Evolutionary conservation across 2,329 filamentous ascomycete species (phyloP), one percentile per base, ranked within the genome.

Genomic region (Fusarium veterinarium): DNA sequence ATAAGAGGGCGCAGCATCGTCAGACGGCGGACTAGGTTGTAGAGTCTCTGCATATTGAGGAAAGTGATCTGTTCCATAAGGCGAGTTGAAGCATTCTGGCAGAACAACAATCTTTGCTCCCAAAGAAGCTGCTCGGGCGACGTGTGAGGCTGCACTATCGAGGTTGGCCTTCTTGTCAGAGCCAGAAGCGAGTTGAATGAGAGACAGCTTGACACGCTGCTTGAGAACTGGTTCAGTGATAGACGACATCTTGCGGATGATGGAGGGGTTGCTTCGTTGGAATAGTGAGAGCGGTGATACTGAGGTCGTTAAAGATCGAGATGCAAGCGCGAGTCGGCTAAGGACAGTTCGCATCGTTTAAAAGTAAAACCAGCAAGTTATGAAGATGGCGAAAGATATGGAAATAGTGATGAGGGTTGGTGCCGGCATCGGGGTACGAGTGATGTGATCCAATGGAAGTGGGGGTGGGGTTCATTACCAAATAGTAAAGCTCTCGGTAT

Each of bases 71-170:
- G 91, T 95, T 75, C 96, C 96, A 83, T 99, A 99, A 13, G 96
- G 96, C 45, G 93, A 97, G 86, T 99, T 99, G 90, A 99, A 99
- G 87, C 96, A 99, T 85, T 99, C 96, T 40, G 96, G 96, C 23
- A 99, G 89, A 38, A 98, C 94, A 73, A 98, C 91, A 67, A 99
- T 91, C 64, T 93, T 91, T 67, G 95, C 94, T 75, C 95, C 95
- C 7, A 85, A 85, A 31, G 85, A 82, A 30, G 94, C 92, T 9
- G 96, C 95, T 81, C 94, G 91, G 71, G 94, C 88, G 65, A 98
- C 95, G 80, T 96, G 95, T 46, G 88, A 86, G 64, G 93, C 92
- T 17, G 96, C 95, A 80, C 92, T 92, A 28, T 87, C 80, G 71
- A 99, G 93, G 84, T 99, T 99, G 74, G 88, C 88, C 16, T 91